Evolutionary conservation across 495 filamentous ascomycete genomes (phyloP), one percentile per base, ranked within the genome.

Genomic region (Oleoguttula mirabilis): DNA sequence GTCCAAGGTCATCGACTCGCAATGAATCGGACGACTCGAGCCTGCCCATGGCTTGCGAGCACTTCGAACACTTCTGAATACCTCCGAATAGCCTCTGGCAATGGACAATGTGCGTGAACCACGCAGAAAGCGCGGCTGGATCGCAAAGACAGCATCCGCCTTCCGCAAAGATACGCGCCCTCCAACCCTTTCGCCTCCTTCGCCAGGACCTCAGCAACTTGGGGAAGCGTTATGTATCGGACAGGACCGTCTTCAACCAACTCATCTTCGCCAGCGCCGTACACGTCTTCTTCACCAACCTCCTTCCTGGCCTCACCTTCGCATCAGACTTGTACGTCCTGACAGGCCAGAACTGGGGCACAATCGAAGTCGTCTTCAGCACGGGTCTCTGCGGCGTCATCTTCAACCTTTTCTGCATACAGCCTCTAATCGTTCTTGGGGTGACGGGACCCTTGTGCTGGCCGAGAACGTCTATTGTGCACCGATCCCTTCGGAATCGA

Each of bases 201-300:
- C 67, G 63, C 47, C 70, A 76, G 40, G 79, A 84, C 59, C 48
- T 76, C 14, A 32, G 58, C 3, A 76, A 76, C 32, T 51, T 80
- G 12, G 65, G 68, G 10, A 50, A 54, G 7, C 63, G 75, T 48
- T 83, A 75, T 60, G 39, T 68, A 1, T 80, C 75, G 2, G 80
- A 83, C 57, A 83, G 79, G 78, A 69, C 59, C 1, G 50, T 67
- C 11, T 83, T 84, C 62, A 83, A 83, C 51, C 79, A 84, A 50
- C 60, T 81, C 39, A 62, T 84, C 10, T 64, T 84, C 47, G 80
- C 80, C 10, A 78, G 73, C 33, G 77, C 80, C 1, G 75, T 84
- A 14, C 82, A 79, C 59, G 70, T 84, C 17, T 84, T 82, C 58
- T 84, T 84, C 47, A 82, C 77, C 12, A 84, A 84, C 57, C 62